phyloP scores from a whole-genome alignment of 2,329 filamentous ascomycete species.

The Botrytis hyacinthi region DNA sequence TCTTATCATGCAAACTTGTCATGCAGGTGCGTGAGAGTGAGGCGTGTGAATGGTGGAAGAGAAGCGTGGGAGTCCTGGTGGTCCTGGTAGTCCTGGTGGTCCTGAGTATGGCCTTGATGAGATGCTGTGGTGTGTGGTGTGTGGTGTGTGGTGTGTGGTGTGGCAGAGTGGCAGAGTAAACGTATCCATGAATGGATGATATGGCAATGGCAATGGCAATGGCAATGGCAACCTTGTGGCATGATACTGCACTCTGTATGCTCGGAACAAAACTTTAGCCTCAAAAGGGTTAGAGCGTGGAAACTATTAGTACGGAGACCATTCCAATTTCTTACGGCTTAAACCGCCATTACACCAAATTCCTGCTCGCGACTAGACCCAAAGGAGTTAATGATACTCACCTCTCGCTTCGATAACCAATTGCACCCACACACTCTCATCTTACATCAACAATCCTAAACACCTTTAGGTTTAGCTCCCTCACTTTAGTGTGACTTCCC shows the following conservation, averaged over 20 bases:
- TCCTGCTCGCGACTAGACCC: neutral
- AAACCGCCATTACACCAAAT: neutral
- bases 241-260: too few species aligned
- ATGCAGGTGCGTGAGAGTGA: neutral
- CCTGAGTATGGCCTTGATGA: too few species aligned
- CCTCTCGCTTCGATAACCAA: neutral
- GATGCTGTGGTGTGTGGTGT: neutral
- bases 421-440: neutral
- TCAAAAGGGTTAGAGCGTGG: neutral
- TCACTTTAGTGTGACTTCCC: neutral
- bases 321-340: neutral
- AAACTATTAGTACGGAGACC: neutral
- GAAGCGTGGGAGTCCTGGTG: too few species aligned
- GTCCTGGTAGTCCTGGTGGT: too few species aligned
- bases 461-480: neutral
- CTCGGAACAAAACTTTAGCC: neutral
- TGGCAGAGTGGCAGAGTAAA: neutral
- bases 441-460: neutral
- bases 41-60: constrained; percentile 1
- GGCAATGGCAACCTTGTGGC: neutral
- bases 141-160: too few species aligned
- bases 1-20: neutral
- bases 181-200: neutral
- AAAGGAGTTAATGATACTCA: neutral
- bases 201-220: neutral